Base-by-base conservation (phyloP, 2,329 filamentous ascomycete genomes). In the Cytospora chrysosperma region DNA sequence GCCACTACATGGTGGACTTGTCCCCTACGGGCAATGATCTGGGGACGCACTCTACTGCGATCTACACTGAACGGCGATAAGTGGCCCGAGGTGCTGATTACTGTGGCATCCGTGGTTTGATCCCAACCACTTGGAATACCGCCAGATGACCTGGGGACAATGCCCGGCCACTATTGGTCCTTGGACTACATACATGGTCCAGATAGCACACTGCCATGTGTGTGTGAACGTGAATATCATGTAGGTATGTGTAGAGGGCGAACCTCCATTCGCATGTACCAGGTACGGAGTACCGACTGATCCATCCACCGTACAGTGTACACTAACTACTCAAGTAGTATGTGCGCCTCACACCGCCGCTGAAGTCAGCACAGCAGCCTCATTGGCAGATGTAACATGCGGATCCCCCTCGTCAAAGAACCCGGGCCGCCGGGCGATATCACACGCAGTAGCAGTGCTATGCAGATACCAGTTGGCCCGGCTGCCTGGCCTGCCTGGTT, bases 331-430 rank as follows among this genome's bases (percentile, higher is more conserved):
- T n/a, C n/a, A n/a, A n/a, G n/a, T 24, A 47, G 37, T 27, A 37
- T 27, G 26, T 26, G 52, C 52, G 40, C 59, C 59, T 55, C 52
- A 50, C 15, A 32, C 17, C 51, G 34, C 58, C 37, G 49, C 58
- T 61, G 51, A 27, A 61, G 50, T 61, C 57, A 59, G 57, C 24
- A 32, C 30, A 37, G 24, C n/a, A 27, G 21, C 53, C 53, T 56
- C 57, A 37, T 50, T 24, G n/a, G 49, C n/a, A 53, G 17, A 52
- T 47, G n/a, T n/a, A 47, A 4, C 10, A 8, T 47, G 43, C 43
- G 43, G 43, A 47, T 21, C 43, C n/a, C 43, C n/a, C 43, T 47
- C 37, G 37, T 40, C 12, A n/a, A 6, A 40, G 37, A 3, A 40
- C 15, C 37, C 6, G 37, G 17, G 8, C 37, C 19, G 5, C 37